Conservation (phyloP, 83 land plant genomes). For the Thuja plicata region DNA sequence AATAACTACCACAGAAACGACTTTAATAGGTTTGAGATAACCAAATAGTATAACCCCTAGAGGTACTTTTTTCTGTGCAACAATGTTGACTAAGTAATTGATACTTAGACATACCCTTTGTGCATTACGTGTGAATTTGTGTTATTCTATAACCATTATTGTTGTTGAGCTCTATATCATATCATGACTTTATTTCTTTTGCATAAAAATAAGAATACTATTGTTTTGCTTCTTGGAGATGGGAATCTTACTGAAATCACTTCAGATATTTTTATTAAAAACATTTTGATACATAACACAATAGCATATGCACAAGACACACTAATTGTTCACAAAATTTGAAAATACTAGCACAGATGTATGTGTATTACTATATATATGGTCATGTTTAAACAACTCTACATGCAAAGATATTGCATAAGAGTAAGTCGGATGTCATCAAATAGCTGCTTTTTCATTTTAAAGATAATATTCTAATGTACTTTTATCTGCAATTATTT, state of each 20-base stretch:
- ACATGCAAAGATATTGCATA: background rate
- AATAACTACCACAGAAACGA: background rate
- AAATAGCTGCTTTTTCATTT: background rate
- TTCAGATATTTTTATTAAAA: background rate
- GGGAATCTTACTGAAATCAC: background rate
- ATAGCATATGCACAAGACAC: background rate
- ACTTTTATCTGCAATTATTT: background rate
- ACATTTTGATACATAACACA: background rate
- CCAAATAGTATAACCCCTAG: too few relatives aligned
- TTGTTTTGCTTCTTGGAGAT: background rate
- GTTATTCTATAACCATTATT: background rate
- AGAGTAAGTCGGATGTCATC: background rate
- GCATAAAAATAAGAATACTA: too few relatives aligned
- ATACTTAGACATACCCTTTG: background rate
- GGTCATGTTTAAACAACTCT: background rate
- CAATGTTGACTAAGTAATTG: background rate
- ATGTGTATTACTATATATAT: background rate
- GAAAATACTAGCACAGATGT: background rate
- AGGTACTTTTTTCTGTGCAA: background rate
- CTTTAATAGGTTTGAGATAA: background rate
- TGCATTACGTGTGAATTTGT: background rate
- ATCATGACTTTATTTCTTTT: background rate
- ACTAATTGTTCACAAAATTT: background rate
- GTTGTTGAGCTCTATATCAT: background rate
- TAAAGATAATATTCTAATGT: background rate